phyloP scores from a whole-genome alignment of 352 stramenopile species.

The Pythium coloratum region DNA sequence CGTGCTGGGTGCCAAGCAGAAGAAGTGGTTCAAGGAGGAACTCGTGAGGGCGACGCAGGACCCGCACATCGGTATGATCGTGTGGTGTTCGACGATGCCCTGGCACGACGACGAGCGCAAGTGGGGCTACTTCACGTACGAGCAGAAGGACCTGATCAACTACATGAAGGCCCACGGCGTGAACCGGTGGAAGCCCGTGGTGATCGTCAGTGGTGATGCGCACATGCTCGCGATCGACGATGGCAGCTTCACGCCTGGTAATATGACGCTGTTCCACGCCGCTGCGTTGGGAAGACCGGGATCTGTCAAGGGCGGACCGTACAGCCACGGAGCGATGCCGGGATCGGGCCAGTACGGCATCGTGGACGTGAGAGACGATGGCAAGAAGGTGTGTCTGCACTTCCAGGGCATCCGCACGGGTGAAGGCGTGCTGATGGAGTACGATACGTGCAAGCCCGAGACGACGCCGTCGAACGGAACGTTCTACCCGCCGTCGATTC shows the following conservation, averaged over 20 bases:
- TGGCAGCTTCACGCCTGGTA: constrained; percentile 65
- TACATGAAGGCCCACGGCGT: constrained; percentile 67
- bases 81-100: constrained; percentile 89
- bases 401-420: constrained; percentile 68
- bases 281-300: constrained; percentile 77
- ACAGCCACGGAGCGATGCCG: constrained; percentile 81
- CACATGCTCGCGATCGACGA: constrained; percentile 91
- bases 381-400: constrained; percentile 58
- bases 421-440: constrained; percentile 64
- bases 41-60: constrained; percentile 62
- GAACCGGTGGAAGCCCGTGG: constrained; percentile 68
- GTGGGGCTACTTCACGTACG: constrained; percentile 83
- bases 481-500: constrained; percentile 66
- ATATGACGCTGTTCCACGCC: constrained; percentile 78
- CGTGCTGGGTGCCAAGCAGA: constrained; percentile 81
- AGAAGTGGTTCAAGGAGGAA: constrained; percentile 86
- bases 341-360: constrained; percentile 79
- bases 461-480: constrained; percentile 49
- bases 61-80: constrained; percentile 57
- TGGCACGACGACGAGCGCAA: constrained; percentile 87
- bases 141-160: constrained; percentile 76
- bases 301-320: constrained; percentile 86
- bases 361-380: constrained; percentile 81
- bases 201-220: constrained; percentile 86
- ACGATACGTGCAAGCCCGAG: constrained; percentile 72